Base-by-base conservation (phyloP, 129 eudicot genomes). In the Pulicaria dysenterica region DNA sequence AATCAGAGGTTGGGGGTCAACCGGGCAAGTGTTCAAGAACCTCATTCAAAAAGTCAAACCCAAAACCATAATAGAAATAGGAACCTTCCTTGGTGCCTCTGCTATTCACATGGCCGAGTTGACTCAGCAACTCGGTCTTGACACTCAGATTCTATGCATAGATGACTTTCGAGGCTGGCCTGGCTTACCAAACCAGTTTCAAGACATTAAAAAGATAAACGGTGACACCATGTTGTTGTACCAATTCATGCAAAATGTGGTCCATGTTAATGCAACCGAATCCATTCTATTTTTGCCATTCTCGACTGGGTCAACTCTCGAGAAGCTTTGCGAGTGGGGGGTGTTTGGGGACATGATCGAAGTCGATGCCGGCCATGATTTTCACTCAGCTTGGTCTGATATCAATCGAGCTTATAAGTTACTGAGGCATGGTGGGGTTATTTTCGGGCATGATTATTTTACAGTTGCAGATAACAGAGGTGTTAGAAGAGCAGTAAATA, bases 101-200 rank as follows among this genome's bases (percentile, higher is more conserved):
- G 90, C 97, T 0, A 77, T 75, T 5, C 92, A 91, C 79, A 91
- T 91, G 95, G 88, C 89, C 37, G 75, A 79, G 77, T 69, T 91
- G 64, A 75, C 95, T 9, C 77, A 70, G 0, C 59, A 78, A 73
- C 81, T 91, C 74, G 92, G 88, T 3, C 83, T 91, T 1, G 6
- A 75, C 0, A 85, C 92, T 48, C 95, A 85, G 58, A 91, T 91
- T 3, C 42, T 91, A 12, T 91, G 97, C 69, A 42, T 91, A 9
- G 97, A 91, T 51, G 97, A 91, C 59, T 91, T 91, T 36, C 86
- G 97, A 0, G 95, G 97, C 13, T 91, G 97, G 97, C 95, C 97
- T 7, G 92, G 85, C 7, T 84, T 87, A 71, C 41, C 64, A 3
- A 74, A 58, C 31, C 65, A 39, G 36, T 70, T 83, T 24, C 68